Evolutionary conservation across 2,329 filamentous ascomycete species (phyloP), one percentile per base, ranked within the genome.

Genomic region (Verticillium nubilum): DNA sequence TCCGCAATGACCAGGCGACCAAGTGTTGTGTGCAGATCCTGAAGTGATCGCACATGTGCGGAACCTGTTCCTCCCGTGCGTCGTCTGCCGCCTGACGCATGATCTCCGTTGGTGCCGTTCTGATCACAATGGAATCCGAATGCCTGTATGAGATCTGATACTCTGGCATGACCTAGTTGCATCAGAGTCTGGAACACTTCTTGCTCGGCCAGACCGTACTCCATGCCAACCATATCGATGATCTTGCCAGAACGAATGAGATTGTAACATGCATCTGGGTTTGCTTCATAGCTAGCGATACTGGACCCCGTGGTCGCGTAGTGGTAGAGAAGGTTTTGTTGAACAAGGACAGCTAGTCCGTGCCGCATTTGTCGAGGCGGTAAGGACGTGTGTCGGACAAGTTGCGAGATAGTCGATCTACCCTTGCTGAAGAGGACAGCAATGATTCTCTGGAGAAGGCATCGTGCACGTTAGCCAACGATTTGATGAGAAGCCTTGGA

Each of bases 311-410:
- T 71, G 61, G 87, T 82, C 65, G 86, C 85, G 64, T 86, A 83
- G 73, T 93, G 89, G 72, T 87, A 91, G 63, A 96, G 80, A 55
- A 98, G 84, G 69, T 93, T 92, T 71, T 97, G 90, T 71, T 98
- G 94, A 50, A 96, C 84, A 64, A 98, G 86, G 31, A 95, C 88
- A 58, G 87, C 87, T 57, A 99, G 82, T 23, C 90, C 92, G 75
- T 93, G 87, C 67, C 88, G 90, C 64, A 97, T 78, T 70, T 96
- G 88, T 58, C 86, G 85, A n/a, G 84, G 80, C 58, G 84, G 85
- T 56, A 97, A 83, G 56, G 86, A 85, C 23, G 91, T 92, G 69
- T 90, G 82, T 57, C 88, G 86, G 50, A 82, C 82, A 31, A 99
- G 80, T 63, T 88, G 86, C 57, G 80, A 73, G 60, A 94, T 80